A percentile compares a stretch with the other conserved stretches of the same genome.
Conservation (phyloP, 805 yeast species). For the Cyberlindnera xishuangbannaensis region DNA sequence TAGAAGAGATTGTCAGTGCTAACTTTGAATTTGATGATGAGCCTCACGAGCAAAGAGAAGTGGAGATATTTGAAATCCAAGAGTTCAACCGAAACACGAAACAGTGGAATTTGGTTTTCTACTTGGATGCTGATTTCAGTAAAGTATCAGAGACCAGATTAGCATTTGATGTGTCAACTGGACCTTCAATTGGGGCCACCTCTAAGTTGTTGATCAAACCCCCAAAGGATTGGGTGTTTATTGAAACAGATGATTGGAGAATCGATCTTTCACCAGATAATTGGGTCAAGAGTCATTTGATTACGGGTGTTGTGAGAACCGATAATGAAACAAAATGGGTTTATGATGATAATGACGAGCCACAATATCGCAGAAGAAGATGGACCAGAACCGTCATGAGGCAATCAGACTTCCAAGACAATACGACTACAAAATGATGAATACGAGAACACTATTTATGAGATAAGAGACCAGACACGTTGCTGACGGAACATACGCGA, state of each 20-base stretch:
- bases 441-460: neutral
- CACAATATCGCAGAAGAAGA: constrained; percentile 53
- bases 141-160: constrained; percentile 37
- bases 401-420: constrained; percentile 10
- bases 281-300: constrained; percentile 55
- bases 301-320: constrained; percentile 47
- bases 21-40: constrained; percentile 36
- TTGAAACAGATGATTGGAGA: constrained; percentile 45
- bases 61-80: constrained; percentile 69
- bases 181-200: constrained; percentile 1
- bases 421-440: constrained; percentile 1
- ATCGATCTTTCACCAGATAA: constrained; percentile 55
- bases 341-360: constrained; percentile 45
- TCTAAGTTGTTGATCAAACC: constrained; percentile 35
- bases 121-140: constrained; percentile 47
- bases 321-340: constrained; percentile 85
- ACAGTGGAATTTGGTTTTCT: constrained; percentile 63
- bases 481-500: too few relatives aligned
- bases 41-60: constrained; percentile 41
- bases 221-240: constrained; percentile 57
- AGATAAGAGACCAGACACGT: too few relatives aligned
- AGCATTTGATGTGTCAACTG: neutral
- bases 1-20: constrained; percentile 38
- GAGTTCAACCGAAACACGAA: constrained; percentile 39
- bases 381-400: constrained; percentile 47